These are phyloP conservation scores for Phaseolus coccineus DNA, from an alignment of 331 rosid species.

Conservation along the genomic window DNA sequence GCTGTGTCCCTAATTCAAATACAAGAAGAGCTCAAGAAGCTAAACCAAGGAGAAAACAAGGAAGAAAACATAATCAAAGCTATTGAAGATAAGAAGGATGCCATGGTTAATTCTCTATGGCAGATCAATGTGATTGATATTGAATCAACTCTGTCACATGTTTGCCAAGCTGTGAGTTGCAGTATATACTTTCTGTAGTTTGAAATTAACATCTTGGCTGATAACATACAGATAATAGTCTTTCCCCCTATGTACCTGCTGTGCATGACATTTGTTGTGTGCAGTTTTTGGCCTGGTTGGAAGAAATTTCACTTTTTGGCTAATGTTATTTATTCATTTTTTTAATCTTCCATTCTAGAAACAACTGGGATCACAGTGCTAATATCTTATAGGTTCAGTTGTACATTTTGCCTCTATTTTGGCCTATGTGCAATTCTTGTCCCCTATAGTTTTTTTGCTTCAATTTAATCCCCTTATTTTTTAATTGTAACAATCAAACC, in stretches of 20 bases:
- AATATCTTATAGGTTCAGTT: not conserved
- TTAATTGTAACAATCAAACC: not conserved
- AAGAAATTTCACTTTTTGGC: not conserved
- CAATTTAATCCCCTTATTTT: not conserved
- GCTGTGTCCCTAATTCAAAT: conserved; percentile 93
- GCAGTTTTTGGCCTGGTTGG: not conserved
- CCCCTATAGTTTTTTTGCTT: not conserved
- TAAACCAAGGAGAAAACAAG: conserved; percentile 66
- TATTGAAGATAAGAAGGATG: conserved; percentile 83
- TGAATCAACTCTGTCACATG: conserved; percentile 85
- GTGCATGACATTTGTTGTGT: conserved; percentile 3
- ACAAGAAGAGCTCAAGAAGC: conserved; percentile 86
- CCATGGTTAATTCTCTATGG: conserved; percentile 92
- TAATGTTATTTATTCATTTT: not conserved
- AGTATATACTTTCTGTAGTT: conserved; percentile 38
- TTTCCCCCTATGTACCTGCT: not conserved
- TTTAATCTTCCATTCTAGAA: conserved; percentile 21
- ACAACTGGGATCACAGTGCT: conserved; percentile 27
- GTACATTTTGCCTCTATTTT: not conserved
- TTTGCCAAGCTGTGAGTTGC: conserved; percentile 83
- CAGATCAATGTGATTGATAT: conserved; percentile 92
- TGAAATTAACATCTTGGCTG: conserved; percentile 27
- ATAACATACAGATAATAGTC: not conserved
- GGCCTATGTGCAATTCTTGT: not conserved
- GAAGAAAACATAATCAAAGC: conserved; percentile 75